phyloP scores from a whole-genome alignment of 257 asterid genomes.

The Schizonepeta tenuifolia region DNA sequence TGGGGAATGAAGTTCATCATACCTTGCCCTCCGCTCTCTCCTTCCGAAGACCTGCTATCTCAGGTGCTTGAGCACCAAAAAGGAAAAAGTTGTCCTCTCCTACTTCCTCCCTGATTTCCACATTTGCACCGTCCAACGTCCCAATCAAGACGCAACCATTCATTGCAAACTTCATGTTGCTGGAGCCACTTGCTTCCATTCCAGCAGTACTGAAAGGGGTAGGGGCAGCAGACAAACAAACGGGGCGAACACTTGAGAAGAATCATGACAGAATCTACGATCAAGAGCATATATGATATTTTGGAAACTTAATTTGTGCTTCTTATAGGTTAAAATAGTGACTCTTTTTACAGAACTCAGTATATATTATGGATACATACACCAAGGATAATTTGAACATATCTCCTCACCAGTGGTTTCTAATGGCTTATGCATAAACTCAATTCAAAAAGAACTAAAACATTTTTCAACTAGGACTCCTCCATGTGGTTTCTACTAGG shows the following conservation, averaged over 20 bases:
- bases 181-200: slow-evolving; percentile 96
- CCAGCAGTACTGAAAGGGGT: slow-evolving; percentile 72
- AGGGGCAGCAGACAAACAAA: slow-evolving; percentile 21
- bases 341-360: neutral
- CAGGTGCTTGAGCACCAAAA: slow-evolving; percentile 89
- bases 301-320: neutral
- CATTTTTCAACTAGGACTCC: neutral
- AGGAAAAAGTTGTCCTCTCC: slow-evolving; percentile 88
- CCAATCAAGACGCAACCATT: slow-evolving; percentile 85
- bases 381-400: too few species aligned
- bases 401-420: too few species aligned
- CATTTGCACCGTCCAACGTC: slow-evolving; percentile 88
- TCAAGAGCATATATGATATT: neutral
- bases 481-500: neutral
- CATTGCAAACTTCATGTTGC: slow-evolving; percentile 94
- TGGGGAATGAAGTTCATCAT: slow-evolving; percentile 15
- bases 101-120: slow-evolving; percentile 88
- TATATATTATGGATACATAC: neutral
- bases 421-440: too few species aligned
- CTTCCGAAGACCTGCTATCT: slow-evolving; percentile 71
- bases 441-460: neutral
- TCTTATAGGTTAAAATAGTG: neutral
- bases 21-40: slow-evolving; percentile 90
- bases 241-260: slow-evolving; percentile 13
- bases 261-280: neutral